Evolutionary conservation across 2,329 filamentous ascomycete species (phyloP), one percentile per base, ranked within the genome.

Genomic region (Penicillium sp.): DNA sequence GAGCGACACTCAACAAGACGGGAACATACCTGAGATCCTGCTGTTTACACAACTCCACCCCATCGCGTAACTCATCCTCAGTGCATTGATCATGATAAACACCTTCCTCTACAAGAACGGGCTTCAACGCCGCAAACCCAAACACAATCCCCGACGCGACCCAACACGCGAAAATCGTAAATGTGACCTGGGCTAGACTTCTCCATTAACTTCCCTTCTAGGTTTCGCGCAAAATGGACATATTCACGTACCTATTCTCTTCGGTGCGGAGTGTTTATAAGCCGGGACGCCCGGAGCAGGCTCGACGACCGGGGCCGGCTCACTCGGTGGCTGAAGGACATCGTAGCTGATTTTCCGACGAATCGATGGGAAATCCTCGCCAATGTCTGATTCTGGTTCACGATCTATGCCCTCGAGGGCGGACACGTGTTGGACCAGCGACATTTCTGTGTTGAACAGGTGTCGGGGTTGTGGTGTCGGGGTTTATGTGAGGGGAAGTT

Each of bases 41-140:
- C 57, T 79, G 77, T 57, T 81, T 83, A 67, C 85, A 87, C 18
- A 83, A 77, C 54, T 77, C 75, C 1, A 79, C 75, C 3, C 76
- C 77, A 4, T 78, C 68, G 1, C 80, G 72, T 20, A 84, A 54
- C 67, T 84, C 80, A 46, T 81, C 71, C 51, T 76, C 58, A 6
- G 79, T 82, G 67, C 90, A 94, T 31, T 80, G 73, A 48, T 89
- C 80, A 40, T 79, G 79, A 71, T 92, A 93, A 9, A 89, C 87
- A 2, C 86, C 86, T 69, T 92, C 87, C 12, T 79, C 74, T 57
- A 92, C 88, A 25, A 95, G 79, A 8, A 94, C 83, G 0, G 90
- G 90, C 70, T 94, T 95, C 63, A 95, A 79, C 12, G 90, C 90
- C 14, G 90, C 90, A 72, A 90, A 95, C 31, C 90, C 90, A 73